Percentiles rank a stretch among this genome's conserved stretches.
phyloP scores from a whole-genome alignment of 257 asterid species.

The Solanum sejunctum region DNA sequence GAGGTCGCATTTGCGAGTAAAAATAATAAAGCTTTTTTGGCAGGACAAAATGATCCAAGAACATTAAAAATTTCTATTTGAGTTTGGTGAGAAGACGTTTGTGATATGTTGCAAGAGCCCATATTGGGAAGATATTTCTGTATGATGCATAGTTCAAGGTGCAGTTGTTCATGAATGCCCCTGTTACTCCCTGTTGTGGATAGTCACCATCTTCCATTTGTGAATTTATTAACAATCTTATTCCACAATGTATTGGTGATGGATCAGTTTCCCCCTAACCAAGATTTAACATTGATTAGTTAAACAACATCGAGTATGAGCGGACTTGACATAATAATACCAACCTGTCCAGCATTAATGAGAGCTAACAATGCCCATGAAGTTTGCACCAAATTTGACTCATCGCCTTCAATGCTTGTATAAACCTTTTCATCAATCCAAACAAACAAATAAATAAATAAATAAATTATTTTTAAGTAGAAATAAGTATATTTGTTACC shows the following conservation, averaged over 20 bases:
- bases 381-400: conserved; percentile 44
- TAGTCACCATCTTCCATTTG: conserved; percentile 37
- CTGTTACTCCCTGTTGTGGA: conserved; percentile 42
- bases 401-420: conserved; percentile 24
- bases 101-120: conserved; percentile 36
- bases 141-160: conserved; percentile 26
- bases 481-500: conserved; percentile 5
- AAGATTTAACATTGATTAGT: too few species aligned
- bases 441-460: background rate
- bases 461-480: background rate
- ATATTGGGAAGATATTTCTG: conserved; percentile 33
- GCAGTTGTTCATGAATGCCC: conserved; percentile 28
- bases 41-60: background rate
- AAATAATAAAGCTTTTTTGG: background rate
- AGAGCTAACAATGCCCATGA: conserved; percentile 45
- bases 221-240: conserved; percentile 27
- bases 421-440: conserved; percentile 13
- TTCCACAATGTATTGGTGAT: conserved; percentile 32
- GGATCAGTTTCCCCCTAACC: conserved; percentile 22
- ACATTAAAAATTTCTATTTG: background rate
- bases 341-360: conserved; percentile 32
- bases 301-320: too few species aligned
- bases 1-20: background rate
- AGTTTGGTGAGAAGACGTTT: conserved; percentile 1
- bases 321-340: background rate